Evolutionary conservation across 805 yeast species (phyloP).

Genomic region (Candida montana): DNA sequence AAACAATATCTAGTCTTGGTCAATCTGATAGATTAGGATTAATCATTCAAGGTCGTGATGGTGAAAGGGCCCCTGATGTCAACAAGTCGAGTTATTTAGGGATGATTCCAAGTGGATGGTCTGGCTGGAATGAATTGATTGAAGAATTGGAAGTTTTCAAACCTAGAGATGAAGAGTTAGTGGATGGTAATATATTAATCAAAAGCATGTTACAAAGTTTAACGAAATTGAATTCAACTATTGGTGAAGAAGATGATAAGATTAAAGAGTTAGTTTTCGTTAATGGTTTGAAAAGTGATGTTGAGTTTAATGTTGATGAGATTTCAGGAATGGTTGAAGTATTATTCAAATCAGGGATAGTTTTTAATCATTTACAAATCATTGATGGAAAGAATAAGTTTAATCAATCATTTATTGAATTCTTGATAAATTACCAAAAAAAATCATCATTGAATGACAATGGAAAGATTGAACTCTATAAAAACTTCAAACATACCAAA

Average conservation of each 20-base stretch:
- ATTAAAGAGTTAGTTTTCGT: constrained; percentile 5
- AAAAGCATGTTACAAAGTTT: constrained; percentile 1
- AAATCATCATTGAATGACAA: background rate
- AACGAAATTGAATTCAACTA: constrained; percentile 9
- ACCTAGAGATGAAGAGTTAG: constrained; percentile 1
- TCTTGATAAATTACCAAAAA: background rate
- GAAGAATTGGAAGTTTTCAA: constrained; percentile 29
- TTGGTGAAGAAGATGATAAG: constrained; percentile 2
- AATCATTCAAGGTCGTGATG: constrained; percentile 43
- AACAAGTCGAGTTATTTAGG: constrained; percentile 42
- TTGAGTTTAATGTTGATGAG: background rate
- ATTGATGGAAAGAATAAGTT: background rate
- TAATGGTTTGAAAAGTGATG: constrained; percentile 6
- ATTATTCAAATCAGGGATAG: constrained; percentile 1
- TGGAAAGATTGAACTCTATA: background rate
- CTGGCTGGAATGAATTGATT: constrained; percentile 43
- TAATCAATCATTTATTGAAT: background rate
- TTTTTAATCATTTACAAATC: constrained; percentile 5
- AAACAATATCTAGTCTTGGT: constrained; percentile 27
- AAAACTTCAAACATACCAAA: constrained; percentile 2
- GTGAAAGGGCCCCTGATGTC: constrained; percentile 29
- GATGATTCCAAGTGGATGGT: constrained; percentile 39
- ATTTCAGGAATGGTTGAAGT: background rate
- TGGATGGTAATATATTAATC: constrained; percentile 3
- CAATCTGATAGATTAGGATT: constrained; percentile 41